phyloP scores from a whole-genome alignment of 345 rosid genomes.

The Excoecaria cochinchinensis region DNA sequence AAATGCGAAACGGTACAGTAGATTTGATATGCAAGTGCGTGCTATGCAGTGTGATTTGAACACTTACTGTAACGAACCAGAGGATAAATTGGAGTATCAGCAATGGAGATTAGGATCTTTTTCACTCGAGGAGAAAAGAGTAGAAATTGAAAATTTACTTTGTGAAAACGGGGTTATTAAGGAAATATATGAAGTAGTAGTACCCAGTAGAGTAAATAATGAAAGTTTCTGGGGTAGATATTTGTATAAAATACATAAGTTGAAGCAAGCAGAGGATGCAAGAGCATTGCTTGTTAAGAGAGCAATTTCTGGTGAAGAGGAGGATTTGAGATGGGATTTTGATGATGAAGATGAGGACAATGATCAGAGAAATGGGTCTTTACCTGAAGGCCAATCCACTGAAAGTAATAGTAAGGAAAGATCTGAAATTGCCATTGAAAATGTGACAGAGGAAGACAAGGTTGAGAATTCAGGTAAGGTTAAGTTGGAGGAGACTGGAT shows the following conservation, averaged over 20 bases:
- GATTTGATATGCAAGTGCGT: slow-evolving; percentile 65
- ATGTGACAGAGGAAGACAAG: neutral
- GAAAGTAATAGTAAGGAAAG: neutral
- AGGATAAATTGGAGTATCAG: slow-evolving; percentile 46
- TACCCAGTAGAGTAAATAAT: slow-evolving; percentile 45
- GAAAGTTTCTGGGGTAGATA: slow-evolving; percentile 64
- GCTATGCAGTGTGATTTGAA: slow-evolving; percentile 46
- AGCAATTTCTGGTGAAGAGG: slow-evolving; percentile 58
- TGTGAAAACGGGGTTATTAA: slow-evolving; percentile 34
- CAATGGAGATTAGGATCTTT: slow-evolving; percentile 53
- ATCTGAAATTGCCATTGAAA: neutral
- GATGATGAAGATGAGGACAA: slow-evolving; percentile 49
- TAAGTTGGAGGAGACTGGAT: slow-evolving; percentile 21
- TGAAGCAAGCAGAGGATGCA: slow-evolving; percentile 61
- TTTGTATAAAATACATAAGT: slow-evolving; percentile 50
- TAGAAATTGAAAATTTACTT: slow-evolving; percentile 42
- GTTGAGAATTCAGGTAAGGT: neutral
- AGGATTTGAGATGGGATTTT: slow-evolving; percentile 79
- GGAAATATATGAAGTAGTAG: slow-evolving; percentile 44
- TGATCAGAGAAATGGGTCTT: slow-evolving; percentile 1
- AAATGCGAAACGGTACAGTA: slow-evolving; percentile 48
- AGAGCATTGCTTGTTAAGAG: slow-evolving; percentile 62
- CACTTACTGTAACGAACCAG: slow-evolving; percentile 56
- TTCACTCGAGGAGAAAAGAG: slow-evolving; percentile 41
- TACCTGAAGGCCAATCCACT: slow-evolving; percentile 9